Percentiles rank a stretch among this genome's conserved stretches.
Conservation (phyloP, 2,329 filamentous ascomycete genomes). For the Kalmusia sp. region DNA sequence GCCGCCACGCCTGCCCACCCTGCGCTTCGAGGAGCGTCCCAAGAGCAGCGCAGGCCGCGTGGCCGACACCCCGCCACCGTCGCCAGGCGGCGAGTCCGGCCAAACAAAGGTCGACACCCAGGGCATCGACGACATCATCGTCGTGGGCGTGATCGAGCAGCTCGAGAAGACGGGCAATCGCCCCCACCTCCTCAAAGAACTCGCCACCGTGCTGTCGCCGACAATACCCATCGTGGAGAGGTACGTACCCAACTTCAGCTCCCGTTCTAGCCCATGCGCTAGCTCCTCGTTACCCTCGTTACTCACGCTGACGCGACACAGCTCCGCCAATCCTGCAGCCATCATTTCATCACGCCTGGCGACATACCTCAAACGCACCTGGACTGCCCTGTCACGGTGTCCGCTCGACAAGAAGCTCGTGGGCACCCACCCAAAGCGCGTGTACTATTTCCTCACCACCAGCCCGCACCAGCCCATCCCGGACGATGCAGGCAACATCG, state of each 20-base stretch:
- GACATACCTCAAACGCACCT: conserved; percentile 85
- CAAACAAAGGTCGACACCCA: conserved; percentile 74
- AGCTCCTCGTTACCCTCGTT: conserved; percentile 23
- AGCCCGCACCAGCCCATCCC: conserved; percentile 83
- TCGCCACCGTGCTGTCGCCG: conserved; percentile 79
- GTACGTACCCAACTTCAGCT: conserved; percentile 63
- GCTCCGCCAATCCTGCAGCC: conserved; percentile 93
- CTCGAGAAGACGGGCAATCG: conserved; percentile 89
- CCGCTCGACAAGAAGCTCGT: conserved; percentile 93
- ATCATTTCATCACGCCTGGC: conserved; percentile 93
- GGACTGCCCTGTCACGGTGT: conserved; percentile 79
- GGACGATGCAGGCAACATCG: conserved; percentile 63
- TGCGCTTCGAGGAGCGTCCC: conserved; percentile 57
- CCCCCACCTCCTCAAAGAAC: conserved; percentile 92
- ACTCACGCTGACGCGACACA: conserved; percentile 55
- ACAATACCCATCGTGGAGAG: conserved; percentile 86
- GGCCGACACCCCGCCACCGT: conserved; percentile 79
- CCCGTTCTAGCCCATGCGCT: conserved; percentile 5
- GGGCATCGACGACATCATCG: conserved; percentile 92
- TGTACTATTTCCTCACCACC: conserved; percentile 96
- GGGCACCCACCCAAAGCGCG: conserved; percentile 88
- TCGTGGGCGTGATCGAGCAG: conserved; percentile 87
- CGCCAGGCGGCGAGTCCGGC: conserved; percentile 63
- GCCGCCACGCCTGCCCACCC: conserved; percentile 53
- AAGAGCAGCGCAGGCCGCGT: conserved; percentile 54